A percentile compares a stretch with the other conserved stretches of the same genome.
phyloP scores from a whole-genome alignment of 1,139 yeast genomes.

The Taphrina pruni region DNA sequence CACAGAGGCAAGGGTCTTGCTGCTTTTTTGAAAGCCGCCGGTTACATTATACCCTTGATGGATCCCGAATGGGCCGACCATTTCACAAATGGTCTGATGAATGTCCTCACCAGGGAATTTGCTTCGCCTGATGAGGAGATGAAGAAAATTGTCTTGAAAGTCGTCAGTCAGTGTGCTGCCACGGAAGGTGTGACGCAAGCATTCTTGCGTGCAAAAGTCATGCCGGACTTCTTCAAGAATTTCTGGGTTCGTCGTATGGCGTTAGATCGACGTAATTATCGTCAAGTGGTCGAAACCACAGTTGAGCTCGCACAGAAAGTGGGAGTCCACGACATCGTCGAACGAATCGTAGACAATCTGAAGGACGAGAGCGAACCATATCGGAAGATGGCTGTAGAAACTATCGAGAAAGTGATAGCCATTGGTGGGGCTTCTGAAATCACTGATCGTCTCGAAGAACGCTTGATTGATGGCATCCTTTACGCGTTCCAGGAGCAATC shows the following conservation, averaged over 20 bases:
- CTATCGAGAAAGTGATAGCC: conserved; percentile 61
- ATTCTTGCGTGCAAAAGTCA: conserved; percentile 59
- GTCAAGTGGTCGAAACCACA: conserved; percentile 76
- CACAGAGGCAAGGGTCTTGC: conserved; percentile 83
- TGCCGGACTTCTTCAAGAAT: conserved; percentile 67
- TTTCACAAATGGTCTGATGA: conserved; percentile 76
- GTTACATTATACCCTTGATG: conserved; percentile 84
- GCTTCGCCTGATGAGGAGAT: conserved; percentile 87
- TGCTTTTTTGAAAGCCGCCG: conserved; percentile 77
- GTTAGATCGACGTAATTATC: conserved; percentile 60
- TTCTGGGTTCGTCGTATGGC: conserved; percentile 71
- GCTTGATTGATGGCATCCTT: conserved; percentile 80
- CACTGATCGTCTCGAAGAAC: conserved; percentile 65
- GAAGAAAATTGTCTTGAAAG: conserved; percentile 72
- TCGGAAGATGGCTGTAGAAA: conserved; percentile 77
- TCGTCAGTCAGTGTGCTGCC: conserved; percentile 63
- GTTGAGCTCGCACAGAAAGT: conserved; percentile 68
- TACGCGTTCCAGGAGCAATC: conserved; percentile 84
- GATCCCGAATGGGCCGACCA: conserved; percentile 78
- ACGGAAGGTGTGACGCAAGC: conserved; percentile 61
- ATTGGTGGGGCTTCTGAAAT: conserved; percentile 61
- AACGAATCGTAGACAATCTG: conserved; percentile 62
- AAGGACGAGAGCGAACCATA: conserved; percentile 85
- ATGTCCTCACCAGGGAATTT: conserved; percentile 72
- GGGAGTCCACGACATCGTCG: conserved; percentile 69